These are phyloP conservation scores for Pachyrhizus erosus DNA, from an alignment of 306 rosid genomes.

Conservation along the genomic window DNA sequence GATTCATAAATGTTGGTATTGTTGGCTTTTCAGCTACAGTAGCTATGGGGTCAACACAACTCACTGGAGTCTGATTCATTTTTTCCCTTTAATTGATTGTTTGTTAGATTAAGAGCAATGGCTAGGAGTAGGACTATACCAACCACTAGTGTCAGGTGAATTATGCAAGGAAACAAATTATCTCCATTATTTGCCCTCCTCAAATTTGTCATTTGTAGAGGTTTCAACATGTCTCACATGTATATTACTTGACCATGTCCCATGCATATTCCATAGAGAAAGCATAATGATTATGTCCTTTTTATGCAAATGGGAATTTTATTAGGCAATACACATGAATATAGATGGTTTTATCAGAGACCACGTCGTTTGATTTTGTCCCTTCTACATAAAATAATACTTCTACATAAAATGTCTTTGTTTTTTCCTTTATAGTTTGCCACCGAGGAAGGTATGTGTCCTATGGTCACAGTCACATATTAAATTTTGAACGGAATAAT, in stretches of 20 bases:
- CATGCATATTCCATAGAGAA: conserved; percentile 50
- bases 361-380: conserved; percentile 43
- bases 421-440: not conserved
- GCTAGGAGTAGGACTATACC: conserved; percentile 26
- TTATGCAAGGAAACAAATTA: conserved; percentile 42
- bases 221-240: conserved; percentile 57
- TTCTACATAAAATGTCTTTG: not conserved
- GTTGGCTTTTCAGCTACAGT: conserved; percentile 7
- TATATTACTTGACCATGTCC: conserved; percentile 34
- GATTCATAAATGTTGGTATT: conserved; percentile 21
- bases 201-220: conserved; percentile 42
- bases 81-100: conserved; percentile 26
- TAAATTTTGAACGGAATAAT: conserved; percentile 34
- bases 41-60: conserved; percentile 15
- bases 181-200: conserved; percentile 34
- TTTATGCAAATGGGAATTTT: conserved; percentile 34
- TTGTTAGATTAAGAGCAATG: conserved; percentile 25
- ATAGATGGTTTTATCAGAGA: conserved; percentile 18
- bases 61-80: conserved; percentile 18
- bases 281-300: conserved; percentile 37
- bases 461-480: conserved; percentile 11
- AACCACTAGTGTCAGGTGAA: conserved; percentile 42
- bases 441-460: conserved; percentile 14
- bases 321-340: conserved; percentile 30
- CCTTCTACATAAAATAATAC: conserved; percentile 8